These are phyloP conservation scores for Cotoneaster glaucophyllus DNA, from an alignment of 306 rosid species.

Conservation along the genomic window DNA sequence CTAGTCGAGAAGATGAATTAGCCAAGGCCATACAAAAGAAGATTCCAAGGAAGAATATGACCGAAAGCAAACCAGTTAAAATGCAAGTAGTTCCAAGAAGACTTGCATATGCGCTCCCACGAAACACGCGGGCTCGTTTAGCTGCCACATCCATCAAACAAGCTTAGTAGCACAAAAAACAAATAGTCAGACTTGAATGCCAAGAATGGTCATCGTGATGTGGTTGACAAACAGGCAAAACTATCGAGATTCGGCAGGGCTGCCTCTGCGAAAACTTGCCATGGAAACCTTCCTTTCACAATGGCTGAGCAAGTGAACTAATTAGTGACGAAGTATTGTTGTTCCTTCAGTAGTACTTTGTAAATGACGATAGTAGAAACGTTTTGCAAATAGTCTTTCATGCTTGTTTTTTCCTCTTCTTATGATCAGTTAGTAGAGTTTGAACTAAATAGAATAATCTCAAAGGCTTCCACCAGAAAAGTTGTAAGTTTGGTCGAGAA, in stretches of 20 bases:
- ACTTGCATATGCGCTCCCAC: constrained; percentile 29
- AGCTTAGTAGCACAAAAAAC: neutral
- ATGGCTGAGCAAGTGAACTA: neutral
- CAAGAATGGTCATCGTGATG: neutral
- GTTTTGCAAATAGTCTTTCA: neutral
- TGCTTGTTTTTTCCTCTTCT: neutral
- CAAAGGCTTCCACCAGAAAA: neutral
- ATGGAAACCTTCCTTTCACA: neutral
- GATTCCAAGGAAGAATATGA: neutral
- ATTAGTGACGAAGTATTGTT: neutral
- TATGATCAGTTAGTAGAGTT: neutral
- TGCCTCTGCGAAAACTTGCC: neutral
- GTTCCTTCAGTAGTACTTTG: neutral
- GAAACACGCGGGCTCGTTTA: constrained; percentile 20
- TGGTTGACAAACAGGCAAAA: neutral
- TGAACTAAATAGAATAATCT: neutral
- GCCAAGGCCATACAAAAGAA: neutral
- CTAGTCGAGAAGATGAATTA: neutral
- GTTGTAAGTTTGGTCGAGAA: no score
- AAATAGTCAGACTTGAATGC: neutral
- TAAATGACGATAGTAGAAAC: neutral
- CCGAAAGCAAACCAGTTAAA: neutral
- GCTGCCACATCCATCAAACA: constrained; percentile 18
- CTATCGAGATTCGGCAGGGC: constrained; percentile 21
- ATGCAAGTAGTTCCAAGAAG: neutral